Base-by-base conservation (phyloP, 2,329 filamentous ascomycete species). In the Pseudogymnoascus sp. region DNA sequence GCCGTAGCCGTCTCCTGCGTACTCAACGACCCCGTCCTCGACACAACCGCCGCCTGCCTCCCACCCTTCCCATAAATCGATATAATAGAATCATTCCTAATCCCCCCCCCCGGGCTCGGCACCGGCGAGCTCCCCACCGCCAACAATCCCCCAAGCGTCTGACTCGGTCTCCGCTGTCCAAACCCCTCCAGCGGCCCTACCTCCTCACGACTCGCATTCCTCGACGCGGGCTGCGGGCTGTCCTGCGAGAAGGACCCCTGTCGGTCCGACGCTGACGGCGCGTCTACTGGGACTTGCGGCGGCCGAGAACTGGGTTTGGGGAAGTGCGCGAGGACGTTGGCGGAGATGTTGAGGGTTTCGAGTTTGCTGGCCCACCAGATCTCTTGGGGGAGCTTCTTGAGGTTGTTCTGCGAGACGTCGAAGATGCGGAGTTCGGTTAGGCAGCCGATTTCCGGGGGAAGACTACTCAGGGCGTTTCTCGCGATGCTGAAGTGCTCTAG, bases 311-410 rank as follows among this genome's bases (percentile, higher is more conserved):
- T 83, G 21, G 91, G 91, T 72, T 96, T 97, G 0, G 95, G 95
- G 72, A 99, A 97, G 41, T 85, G 86, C 60, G 93, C 89, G 18
- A 99, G 81, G 5, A 97, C 88, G 69, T 99, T 99, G 9, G 95
- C 97, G 0, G 93, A 97, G 11, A 96, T 88, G 69, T 99, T 99
- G 64, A 99, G 83, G 0, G 89, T 93, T 75, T 97, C 93, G 62
- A 99, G 77, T 72, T 89, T 92, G 69, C 88, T 88, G 60, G 93
- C 93, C 81, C 91, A 93, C 95, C 95, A 99, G n/a, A 99, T 83
- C 72, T 99, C 95, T 71, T 90, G 86, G 1, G 95, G 95, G 33
- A 99, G 80, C 70, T 88, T 89, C 67, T 88, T 89, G 63, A 99
- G 83, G 71, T 97, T 99, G 78, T 97, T 99, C 71, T 95, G 91